phyloP scores from a whole-genome alignment of 345 rosid species.

The Salix caprea region DNA sequence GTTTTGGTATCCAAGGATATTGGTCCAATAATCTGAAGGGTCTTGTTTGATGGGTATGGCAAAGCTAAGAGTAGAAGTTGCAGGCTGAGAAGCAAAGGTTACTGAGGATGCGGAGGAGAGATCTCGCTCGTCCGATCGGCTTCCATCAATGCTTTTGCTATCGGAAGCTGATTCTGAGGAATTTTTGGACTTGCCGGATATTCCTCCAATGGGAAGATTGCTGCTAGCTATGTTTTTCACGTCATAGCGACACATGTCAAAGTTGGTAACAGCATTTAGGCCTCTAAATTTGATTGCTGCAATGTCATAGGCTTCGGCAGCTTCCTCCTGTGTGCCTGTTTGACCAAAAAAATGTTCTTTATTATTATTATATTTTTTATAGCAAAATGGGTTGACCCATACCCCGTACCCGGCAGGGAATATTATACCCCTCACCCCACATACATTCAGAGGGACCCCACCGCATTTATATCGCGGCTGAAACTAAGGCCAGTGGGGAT shows the following conservation, averaged over 20 bases:
- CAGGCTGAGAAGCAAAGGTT: slow-evolving; percentile 33
- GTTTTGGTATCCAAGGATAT: slow-evolving; percentile 28
- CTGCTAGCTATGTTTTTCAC: slow-evolving; percentile 79
- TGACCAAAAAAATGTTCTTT: not conserved
- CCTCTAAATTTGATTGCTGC: slow-evolving; percentile 93
- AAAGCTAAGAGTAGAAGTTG: slow-evolving; percentile 22
- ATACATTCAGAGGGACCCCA: too few relatives aligned
- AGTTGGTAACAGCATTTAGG: slow-evolving; percentile 82
- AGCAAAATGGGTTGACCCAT: too few relatives aligned
- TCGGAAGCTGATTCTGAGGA: slow-evolving; percentile 43
- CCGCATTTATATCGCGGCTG: too few relatives aligned
- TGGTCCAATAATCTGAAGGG: slow-evolving; percentile 60
- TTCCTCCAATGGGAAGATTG: slow-evolving; percentile 83
- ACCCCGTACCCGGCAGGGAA: too few relatives aligned
- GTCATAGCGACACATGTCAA: slow-evolving; percentile 88
- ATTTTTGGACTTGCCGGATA: slow-evolving; percentile 38
- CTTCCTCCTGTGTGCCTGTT: slow-evolving; percentile 86
- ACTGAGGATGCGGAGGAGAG: slow-evolving; percentile 49
- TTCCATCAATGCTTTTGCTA: slow-evolving; percentile 36
- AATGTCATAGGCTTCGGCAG: slow-evolving; percentile 63
- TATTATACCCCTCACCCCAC: too few relatives aligned
- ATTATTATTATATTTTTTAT: not conserved
- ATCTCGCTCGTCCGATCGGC: slow-evolving; percentile 38
- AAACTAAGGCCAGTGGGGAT: too few relatives aligned
- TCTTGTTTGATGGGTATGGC: slow-evolving; percentile 65